phyloP scores from a whole-genome alignment of 208 protist genomes.

The Kentomonas sorsogonicus region DNA sequence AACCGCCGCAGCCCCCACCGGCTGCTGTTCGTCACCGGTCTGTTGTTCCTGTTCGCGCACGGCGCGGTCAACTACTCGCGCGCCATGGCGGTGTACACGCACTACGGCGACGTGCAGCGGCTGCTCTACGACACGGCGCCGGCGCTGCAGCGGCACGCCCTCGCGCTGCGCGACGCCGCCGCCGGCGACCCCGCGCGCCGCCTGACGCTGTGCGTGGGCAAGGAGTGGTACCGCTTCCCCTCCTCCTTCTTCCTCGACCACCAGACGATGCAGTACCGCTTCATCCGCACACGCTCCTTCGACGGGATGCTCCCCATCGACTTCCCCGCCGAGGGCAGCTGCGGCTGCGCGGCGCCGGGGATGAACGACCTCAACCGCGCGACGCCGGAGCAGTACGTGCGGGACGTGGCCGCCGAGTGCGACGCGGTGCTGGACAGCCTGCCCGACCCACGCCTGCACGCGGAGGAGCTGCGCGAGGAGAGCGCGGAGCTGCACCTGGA shows the following conservation, averaged over 20 bases:
- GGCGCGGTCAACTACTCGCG: conserved; percentile 52
- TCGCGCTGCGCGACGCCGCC: conserved; percentile 4
- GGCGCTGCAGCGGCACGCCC: conserved; percentile 33
- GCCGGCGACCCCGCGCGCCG: background rate
- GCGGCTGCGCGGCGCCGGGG: conserved; percentile 23
- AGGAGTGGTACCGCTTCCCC: conserved; percentile 94
- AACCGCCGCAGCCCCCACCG: no score
- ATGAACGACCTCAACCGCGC: conserved; percentile 54
- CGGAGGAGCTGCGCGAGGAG: conserved; percentile 7
- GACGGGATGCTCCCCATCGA: no score
- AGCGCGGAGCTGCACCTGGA: conserved; percentile 8
- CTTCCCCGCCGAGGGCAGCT: no score
- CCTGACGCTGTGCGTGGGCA: conserved; percentile 85
- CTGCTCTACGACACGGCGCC: conserved; percentile 52
- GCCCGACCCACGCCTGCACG: conserved; percentile 3
- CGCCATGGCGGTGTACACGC: conserved; percentile 51
- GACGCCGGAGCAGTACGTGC: conserved; percentile 50
- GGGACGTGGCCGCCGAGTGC: conserved; percentile 26
- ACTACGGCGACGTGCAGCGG: conserved; percentile 73
- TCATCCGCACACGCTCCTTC: no score
- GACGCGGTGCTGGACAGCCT: conserved; percentile 49
- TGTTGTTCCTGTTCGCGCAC: conserved; percentile 41
- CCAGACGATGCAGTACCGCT: conserved; percentile 22
- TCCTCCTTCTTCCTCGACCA: conserved; percentile 89
- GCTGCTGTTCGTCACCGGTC: conserved; percentile 10